Conservation (phyloP, 2,329 filamentous ascomycete species). For the Graphiopsis chlorocephala region DNA sequence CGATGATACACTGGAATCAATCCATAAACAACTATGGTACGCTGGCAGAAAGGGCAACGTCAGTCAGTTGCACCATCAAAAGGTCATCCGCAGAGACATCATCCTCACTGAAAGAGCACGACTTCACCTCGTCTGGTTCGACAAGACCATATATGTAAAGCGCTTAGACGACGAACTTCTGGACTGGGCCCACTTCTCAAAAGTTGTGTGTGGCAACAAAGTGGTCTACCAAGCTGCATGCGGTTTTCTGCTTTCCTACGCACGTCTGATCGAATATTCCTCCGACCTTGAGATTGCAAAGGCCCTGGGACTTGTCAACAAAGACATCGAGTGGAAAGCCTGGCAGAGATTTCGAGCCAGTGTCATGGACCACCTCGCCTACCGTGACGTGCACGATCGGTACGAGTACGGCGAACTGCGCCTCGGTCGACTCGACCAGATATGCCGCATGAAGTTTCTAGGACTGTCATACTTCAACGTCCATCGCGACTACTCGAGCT, state of each 20-base stretch:
- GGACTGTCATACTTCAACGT: constrained; percentile 9
- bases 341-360: neutral
- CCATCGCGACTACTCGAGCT: constrained; percentile 16
- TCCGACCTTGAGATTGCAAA: neutral
- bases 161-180: too few relatives aligned
- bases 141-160: too few relatives aligned
- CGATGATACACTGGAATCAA: neutral
- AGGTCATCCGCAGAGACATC: neutral
- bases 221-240: neutral
- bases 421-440: constrained; percentile 15
- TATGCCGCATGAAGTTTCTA: constrained; percentile 13
- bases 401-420: constrained; percentile 21
- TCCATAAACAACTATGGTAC: neutral
- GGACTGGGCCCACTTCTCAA: neutral
- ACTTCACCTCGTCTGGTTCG: too few relatives aligned
- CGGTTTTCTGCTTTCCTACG: neutral
- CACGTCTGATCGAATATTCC: neutral
- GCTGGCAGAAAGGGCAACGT: neutral
- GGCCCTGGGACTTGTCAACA: neutral
- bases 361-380: neutral
- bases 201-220: neutral
- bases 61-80: neutral
- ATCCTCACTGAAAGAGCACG: neutral
- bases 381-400: neutral
- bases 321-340: neutral